These are phyloP conservation scores for Gliomastix tumulicola DNA, from an alignment of 2,329 filamentous ascomycete genomes.

Conservation along the genomic window DNA sequence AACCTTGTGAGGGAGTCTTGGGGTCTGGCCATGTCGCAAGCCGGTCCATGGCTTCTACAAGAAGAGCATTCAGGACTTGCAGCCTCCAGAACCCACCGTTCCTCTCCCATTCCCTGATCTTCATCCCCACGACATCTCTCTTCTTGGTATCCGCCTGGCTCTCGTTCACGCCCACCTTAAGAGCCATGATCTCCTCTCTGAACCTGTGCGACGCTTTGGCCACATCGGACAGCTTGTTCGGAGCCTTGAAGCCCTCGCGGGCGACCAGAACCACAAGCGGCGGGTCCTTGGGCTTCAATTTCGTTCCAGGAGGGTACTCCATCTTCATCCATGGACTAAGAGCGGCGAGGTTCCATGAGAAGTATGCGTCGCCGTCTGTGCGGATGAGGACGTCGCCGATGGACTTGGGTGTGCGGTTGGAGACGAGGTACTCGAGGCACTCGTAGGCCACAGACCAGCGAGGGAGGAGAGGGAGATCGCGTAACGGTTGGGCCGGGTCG, in stretches of 20 bases:
- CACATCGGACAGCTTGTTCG: conserved; percentile 67
- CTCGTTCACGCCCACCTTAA: conserved; percentile 49
- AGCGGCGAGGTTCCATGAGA: conserved; percentile 71
- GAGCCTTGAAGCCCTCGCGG: conserved; percentile 70
- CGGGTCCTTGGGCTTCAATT: conserved; percentile 41
- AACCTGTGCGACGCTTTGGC: conserved; percentile 60
- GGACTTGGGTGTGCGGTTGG: conserved; percentile 34
- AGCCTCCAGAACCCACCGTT: conserved; percentile 59
- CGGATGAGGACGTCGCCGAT: conserved; percentile 50
- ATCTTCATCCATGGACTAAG: conserved; percentile 65
- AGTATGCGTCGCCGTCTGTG: conserved; percentile 58
- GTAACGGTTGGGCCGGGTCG: conserved; percentile 50
- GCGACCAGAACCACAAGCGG: conserved; percentile 47
- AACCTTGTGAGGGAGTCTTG: too few species aligned
- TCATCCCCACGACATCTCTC: conserved; percentile 65
- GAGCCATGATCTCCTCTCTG: conserved; percentile 50
- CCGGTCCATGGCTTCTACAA: conserved; percentile 51
- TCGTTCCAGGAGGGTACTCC: conserved; percentile 28
- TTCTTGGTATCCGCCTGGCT: conserved; percentile 29
- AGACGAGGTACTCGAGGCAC: conserved; percentile 46
- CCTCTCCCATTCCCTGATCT: conserved; percentile 63
- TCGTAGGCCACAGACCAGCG: conserved; percentile 60
- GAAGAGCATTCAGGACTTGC: conserved; percentile 61
- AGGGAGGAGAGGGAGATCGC: conserved; percentile 46
- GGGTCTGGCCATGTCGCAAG: conserved; percentile 21